A percentile compares a stretch with the other conserved stretches of the same genome.
phyloP scores from a whole-genome alignment of 306 rosid genomes.

The Parietaria judaica region DNA sequence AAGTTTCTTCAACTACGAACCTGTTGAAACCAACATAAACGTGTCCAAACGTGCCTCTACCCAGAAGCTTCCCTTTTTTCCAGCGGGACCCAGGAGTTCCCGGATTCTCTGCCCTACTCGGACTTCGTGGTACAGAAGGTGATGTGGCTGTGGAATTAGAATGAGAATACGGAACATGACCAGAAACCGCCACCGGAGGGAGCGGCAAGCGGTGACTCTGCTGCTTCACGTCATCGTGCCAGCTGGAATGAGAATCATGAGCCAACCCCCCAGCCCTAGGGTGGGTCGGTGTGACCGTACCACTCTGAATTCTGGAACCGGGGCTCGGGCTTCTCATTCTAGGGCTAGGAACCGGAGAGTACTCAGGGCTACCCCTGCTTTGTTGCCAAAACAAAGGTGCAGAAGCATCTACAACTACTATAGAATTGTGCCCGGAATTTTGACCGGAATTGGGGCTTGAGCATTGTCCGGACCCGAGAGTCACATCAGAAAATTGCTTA shows the following conservation, averaged over 20 bases:
- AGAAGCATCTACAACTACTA: constrained; percentile 83
- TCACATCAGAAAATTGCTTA: constrained; percentile 42
- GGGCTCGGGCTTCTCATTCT: constrained; percentile 76
- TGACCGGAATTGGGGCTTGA: constrained; percentile 99
- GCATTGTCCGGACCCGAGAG: constrained; percentile 84
- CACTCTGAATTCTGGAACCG: constrained; percentile 97
- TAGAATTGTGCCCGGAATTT: constrained; percentile 95
- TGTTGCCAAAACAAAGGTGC: constrained; percentile 64
- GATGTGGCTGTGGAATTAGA: constrained; percentile 94
- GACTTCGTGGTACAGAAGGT: constrained; percentile 97
- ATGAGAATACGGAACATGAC: constrained; percentile 67
- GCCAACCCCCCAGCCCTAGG: constrained; percentile 76
- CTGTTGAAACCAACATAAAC: constrained; percentile 93
- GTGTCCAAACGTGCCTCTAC: constrained; percentile 96
- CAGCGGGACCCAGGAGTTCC: constrained; percentile 84
- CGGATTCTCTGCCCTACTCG: constrained; percentile 91
- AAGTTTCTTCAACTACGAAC: constrained; percentile 27
- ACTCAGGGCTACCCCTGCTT: constrained; percentile 63
- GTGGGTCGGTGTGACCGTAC: constrained; percentile 97
- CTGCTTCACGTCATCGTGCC: constrained; percentile 78
- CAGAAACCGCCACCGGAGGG: constrained; percentile 68
- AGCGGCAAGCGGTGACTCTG: constrained; percentile 96
- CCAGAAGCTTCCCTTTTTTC: constrained; percentile 94
- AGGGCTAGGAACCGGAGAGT: constrained; percentile 58
- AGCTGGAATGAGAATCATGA: constrained; percentile 55